Conservation (phyloP, 2,329 filamentous ascomycete species). For the Tolypocladium ovalisporum region DNA sequence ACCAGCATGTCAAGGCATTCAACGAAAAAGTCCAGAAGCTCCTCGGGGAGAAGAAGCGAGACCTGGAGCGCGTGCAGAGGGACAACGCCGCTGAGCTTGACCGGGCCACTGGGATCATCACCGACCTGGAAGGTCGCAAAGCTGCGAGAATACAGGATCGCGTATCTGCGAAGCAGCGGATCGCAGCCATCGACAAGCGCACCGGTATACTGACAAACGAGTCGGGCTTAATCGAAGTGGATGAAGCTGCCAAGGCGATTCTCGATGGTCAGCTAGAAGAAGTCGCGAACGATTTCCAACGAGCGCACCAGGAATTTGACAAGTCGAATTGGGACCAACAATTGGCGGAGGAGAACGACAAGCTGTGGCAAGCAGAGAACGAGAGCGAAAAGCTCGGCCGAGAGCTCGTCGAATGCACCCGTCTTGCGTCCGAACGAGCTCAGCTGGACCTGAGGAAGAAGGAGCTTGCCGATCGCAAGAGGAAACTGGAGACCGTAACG, state of each 20-base stretch:
- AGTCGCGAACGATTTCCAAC: conserved; percentile 49
- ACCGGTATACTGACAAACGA: conserved; percentile 55
- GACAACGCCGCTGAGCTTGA: conserved; percentile 67
- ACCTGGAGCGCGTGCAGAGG: conserved; percentile 62
- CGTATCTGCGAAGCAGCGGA: conserved; percentile 60
- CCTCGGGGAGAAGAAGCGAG: conserved; percentile 65
- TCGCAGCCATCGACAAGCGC: conserved; percentile 62
- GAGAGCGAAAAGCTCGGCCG: conserved; percentile 60
- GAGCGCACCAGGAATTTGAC: conserved; percentile 52
- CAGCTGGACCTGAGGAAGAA: conserved; percentile 76
- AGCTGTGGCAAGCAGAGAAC: conserved; percentile 59
- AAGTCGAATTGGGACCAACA: conserved; percentile 58
- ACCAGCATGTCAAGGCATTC: conserved; percentile 64
- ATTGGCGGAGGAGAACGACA: conserved; percentile 53
- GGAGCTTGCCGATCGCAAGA: conserved; percentile 62
- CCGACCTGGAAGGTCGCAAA: conserved; percentile 63
- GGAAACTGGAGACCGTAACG: conserved; percentile 66
- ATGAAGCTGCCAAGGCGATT: conserved; percentile 73
- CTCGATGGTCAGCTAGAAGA: conserved; percentile 66
- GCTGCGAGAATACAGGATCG: conserved; percentile 65
- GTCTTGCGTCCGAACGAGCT: conserved; percentile 70
- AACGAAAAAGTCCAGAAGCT: conserved; percentile 67
- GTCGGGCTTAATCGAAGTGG: conserved; percentile 62
- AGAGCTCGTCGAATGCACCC: conserved; percentile 78
- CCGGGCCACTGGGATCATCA: conserved; percentile 60